A percentile compares a stretch with the other conserved stretches of the same genome.
Evolutionary conservation across 2,329 filamentous ascomycete species (phyloP).

Genomic region (Aspergillus flavus): DNA sequence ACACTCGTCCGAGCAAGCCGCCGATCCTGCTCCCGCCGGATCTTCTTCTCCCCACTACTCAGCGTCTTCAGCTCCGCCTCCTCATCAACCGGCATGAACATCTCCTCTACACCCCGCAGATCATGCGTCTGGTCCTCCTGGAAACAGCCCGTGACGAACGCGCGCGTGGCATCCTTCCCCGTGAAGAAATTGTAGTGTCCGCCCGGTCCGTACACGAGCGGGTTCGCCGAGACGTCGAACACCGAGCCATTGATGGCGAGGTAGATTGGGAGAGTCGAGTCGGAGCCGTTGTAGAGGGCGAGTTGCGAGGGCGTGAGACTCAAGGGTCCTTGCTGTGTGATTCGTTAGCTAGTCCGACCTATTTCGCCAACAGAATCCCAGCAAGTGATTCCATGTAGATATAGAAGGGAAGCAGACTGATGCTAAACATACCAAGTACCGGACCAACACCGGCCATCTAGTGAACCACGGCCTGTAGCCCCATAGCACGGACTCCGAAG

Average conservation of each 20-base stretch:
- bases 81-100: slow-evolving; percentile 74
- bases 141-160: slow-evolving; percentile 93
- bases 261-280: slow-evolving; percentile 78
- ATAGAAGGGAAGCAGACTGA: background rate
- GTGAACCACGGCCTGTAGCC: slow-evolving; percentile 66
- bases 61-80: slow-evolving; percentile 40
- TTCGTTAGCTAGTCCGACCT: background rate
- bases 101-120: slow-evolving; percentile 81
- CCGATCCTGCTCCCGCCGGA: slow-evolving; percentile 64
- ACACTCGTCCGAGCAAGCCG: slow-evolving; percentile 67
- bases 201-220: slow-evolving; percentile 71
- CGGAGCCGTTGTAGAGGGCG: slow-evolving; percentile 72
- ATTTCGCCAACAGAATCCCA: no score
- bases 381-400: no score
- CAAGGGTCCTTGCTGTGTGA: slow-evolving; percentile 56
- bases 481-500: slow-evolving; percentile 71
- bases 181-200: slow-evolving; percentile 87
- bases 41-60: slow-evolving; percentile 48
- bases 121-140: slow-evolving; percentile 80
- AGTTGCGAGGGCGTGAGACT: slow-evolving; percentile 77
- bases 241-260: slow-evolving; percentile 75
- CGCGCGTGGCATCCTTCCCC: slow-evolving; percentile 81
- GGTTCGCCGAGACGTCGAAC: slow-evolving; percentile 64
- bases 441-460: slow-evolving; percentile 59
- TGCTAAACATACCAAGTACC: slow-evolving; percentile 58